phyloP scores from a whole-genome alignment of 2,329 filamentous ascomycete species.

The Penicillium paneum region DNA sequence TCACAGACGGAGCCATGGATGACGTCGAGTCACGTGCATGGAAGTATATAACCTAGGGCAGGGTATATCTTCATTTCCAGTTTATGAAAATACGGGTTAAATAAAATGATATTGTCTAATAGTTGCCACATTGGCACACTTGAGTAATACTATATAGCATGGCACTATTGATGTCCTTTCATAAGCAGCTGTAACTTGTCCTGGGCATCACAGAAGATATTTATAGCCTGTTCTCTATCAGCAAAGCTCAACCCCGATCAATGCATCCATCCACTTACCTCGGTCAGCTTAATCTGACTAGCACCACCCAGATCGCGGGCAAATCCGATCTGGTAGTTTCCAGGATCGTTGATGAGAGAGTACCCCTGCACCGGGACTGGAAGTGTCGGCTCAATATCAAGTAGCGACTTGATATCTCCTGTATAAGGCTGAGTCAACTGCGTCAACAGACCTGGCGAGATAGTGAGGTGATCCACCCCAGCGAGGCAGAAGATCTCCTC shows the following conservation, averaged over 20 bases:
- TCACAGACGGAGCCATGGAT: conserved; percentile 12
- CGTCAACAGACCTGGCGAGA: conserved; percentile 53
- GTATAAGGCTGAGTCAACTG: conserved; percentile 44
- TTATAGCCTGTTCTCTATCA: conserved; percentile 44
- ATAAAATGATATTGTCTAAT: background rate
- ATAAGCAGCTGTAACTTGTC: conserved; percentile 47
- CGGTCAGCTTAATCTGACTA: conserved; percentile 51
- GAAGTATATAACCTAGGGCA: background rate
- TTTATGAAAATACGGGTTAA: background rate
- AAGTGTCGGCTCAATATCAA: conserved; percentile 18
- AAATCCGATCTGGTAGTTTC: conserved; percentile 52
- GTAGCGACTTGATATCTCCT: conserved; percentile 32
- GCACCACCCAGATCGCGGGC: conserved; percentile 40
- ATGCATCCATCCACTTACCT: conserved; percentile 29
- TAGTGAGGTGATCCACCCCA: conserved; percentile 58
- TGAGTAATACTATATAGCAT: background rate
- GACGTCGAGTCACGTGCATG: conserved; percentile 24
- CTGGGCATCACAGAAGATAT: conserved; percentile 58
- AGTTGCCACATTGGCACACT: too few species aligned
- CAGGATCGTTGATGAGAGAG: conserved; percentile 42
- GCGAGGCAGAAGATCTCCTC: conserved; percentile 59
- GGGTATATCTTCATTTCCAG: background rate
- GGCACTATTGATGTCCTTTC: background rate
- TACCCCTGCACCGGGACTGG: conserved; percentile 16
- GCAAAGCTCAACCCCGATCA: background rate